phyloP scores from a whole-genome alignment of 257 asterid genomes.

The Ehretia macrophylla region DNA sequence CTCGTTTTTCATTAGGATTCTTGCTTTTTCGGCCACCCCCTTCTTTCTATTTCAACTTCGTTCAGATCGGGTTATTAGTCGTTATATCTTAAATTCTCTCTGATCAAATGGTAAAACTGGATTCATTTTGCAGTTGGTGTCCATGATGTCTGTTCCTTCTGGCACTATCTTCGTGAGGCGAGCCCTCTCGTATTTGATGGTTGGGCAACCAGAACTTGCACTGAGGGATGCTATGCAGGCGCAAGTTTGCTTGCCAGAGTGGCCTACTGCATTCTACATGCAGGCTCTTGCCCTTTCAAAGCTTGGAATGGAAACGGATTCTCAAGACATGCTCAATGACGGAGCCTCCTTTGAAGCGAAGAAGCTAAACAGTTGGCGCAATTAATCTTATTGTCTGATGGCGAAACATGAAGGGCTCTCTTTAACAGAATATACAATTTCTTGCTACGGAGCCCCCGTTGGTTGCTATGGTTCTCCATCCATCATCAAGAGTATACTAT shows the following conservation, averaged over 20 bases:
- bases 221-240: constrained; percentile 96
- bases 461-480: too few relatives aligned
- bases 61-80: too few relatives aligned
- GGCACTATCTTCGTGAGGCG: constrained; percentile 91
- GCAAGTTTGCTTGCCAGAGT: constrained; percentile 96
- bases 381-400: constrained; percentile 14
- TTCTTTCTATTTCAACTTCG: neutral
- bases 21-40: too few relatives aligned
- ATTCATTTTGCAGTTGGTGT: constrained; percentile 52
- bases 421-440: too few relatives aligned
- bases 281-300: constrained; percentile 92
- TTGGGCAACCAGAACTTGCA: constrained; percentile 76
- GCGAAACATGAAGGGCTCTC: too few relatives aligned
- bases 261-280: constrained; percentile 94
- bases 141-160: constrained; percentile 89
- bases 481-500: too few relatives aligned
- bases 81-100: too few relatives aligned
- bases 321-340: constrained; percentile 94
- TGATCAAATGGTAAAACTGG: neutral
- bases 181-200: constrained; percentile 80
- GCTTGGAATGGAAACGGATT: constrained; percentile 97
- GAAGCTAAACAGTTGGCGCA: constrained; percentile 89
- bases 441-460: too few relatives aligned
- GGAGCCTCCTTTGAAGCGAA: constrained; percentile 92
- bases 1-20: too few relatives aligned